Percentiles rank a stretch among this genome's conserved stretches.
These are phyloP conservation scores for Elongisporangium prolatum DNA, from an alignment of 352 stramenopile species.

Conservation along the genomic window DNA sequence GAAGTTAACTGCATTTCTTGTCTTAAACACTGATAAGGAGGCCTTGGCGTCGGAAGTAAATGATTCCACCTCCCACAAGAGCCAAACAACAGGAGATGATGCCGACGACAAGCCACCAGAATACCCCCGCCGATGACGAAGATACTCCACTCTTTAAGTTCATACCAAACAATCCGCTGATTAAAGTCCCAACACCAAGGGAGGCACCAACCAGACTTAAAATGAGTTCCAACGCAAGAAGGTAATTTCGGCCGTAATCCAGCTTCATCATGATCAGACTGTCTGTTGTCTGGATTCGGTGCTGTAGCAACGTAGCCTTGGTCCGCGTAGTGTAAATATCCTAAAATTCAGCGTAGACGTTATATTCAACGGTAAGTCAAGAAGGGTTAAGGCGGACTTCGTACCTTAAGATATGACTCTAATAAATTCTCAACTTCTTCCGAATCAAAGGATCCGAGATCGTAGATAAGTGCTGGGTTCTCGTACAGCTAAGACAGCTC, in stretches of 20 bases:
- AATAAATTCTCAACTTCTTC: slow-evolving; percentile 55
- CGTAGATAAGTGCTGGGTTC: slow-evolving; percentile 22
- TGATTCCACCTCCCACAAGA: neutral
- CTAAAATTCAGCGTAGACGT: slow-evolving; percentile 22
- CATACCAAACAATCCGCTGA: slow-evolving; percentile 62
- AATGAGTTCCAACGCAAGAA: slow-evolving; percentile 48
- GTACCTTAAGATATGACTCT: slow-evolving; percentile 37
- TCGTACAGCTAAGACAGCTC: slow-evolving; percentile 20
- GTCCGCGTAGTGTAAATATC: slow-evolving; percentile 67
- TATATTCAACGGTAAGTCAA: neutral
- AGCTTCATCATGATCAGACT: slow-evolving; percentile 71
- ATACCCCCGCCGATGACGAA: neutral
- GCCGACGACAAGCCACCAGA: neutral
- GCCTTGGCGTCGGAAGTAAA: neutral
- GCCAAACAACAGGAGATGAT: neutral
- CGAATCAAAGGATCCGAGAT: slow-evolving; percentile 43
- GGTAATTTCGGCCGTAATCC: slow-evolving; percentile 61
- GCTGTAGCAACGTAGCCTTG: slow-evolving; percentile 57
- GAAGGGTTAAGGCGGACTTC: slow-evolving; percentile 1
- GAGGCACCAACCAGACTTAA: slow-evolving; percentile 57
- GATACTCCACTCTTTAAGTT: slow-evolving; percentile 21
- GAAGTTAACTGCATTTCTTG: too few species aligned
- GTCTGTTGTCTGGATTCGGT: slow-evolving; percentile 70
- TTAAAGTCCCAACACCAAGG: slow-evolving; percentile 49
- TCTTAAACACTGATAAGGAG: neutral